Percentiles rank a stretch among this genome's conserved stretches.
Evolutionary conservation across 306 rosid species (phyloP).

Genomic region (Carpinus fangiana): DNA sequence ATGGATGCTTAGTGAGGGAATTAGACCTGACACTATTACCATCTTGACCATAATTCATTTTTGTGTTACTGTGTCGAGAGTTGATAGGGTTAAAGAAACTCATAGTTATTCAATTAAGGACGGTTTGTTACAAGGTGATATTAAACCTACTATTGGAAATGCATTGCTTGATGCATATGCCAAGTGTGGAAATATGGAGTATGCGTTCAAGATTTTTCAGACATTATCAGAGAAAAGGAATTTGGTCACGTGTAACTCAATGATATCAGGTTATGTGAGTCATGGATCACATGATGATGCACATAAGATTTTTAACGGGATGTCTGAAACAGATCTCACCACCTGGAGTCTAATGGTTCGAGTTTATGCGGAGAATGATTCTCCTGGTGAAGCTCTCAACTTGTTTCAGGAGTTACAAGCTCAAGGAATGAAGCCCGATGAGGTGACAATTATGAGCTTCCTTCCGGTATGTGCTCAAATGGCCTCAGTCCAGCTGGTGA

Average conservation of each 20-base stretch:
- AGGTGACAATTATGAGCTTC: constrained; percentile 76
- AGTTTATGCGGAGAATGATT: constrained; percentile 71
- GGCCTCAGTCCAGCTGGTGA: constrained; percentile 63
- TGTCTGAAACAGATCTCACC: constrained; percentile 78
- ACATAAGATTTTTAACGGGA: constrained; percentile 45
- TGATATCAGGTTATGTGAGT: constrained; percentile 69
- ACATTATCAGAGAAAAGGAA: constrained; percentile 56
- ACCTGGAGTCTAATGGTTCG: constrained; percentile 89
- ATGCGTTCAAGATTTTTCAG: constrained; percentile 58
- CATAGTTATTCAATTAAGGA: constrained; percentile 65
- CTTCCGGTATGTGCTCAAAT: constrained; percentile 68
- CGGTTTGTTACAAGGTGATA: constrained; percentile 45
- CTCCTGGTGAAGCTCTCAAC: constrained; percentile 57
- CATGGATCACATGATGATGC: constrained; percentile 63
- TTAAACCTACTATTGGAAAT: constrained; percentile 60
- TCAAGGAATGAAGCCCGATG: constrained; percentile 79
- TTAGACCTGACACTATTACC: constrained; percentile 63
- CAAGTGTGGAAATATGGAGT: constrained; percentile 67
- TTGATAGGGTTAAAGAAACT: constrained; percentile 70
- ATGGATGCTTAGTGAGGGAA: constrained; percentile 53
- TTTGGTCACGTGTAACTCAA: constrained; percentile 65
- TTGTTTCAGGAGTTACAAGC: constrained; percentile 56
- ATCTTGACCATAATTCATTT: constrained; percentile 57
- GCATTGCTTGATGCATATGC: constrained; percentile 89
- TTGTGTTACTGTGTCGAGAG: constrained; percentile 46